Base-by-base conservation (phyloP, 495 filamentous ascomycete species). In the Neurospora sp. region DNA sequence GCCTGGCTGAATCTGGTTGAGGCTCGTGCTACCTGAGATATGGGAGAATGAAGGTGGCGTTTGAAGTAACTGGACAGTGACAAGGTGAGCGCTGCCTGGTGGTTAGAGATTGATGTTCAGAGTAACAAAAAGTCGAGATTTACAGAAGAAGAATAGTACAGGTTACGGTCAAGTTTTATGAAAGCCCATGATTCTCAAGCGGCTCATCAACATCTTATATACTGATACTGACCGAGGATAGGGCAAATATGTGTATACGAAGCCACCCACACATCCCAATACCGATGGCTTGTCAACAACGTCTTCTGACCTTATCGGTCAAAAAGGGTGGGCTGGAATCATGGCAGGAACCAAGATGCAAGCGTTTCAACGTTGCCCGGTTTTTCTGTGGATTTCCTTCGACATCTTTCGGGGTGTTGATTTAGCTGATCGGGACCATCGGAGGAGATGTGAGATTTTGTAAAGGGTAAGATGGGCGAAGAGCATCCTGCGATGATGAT, bases 251-350 rank as follows among this genome's bases (percentile, higher is more conserved):
- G 53, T 65, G 40, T 68, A 39, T 73, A 71, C 72, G 72, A 72
- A 39, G 72, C 27, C 69, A 70, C 71, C 71, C 59, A 69, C 38
- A 68, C 70, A 20, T 46, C 65, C 68, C 71, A 74, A 38, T 61
- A 68, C 39, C 37, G 22, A 39, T 39, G 48, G 39, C 40, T 48
- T 70, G 35, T 38, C 70, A 42, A 40, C 53, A 2, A 53, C 39
- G 76, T 76, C 77, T 76, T 74, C 77, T 78, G 77, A 78, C 76
- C 74, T 69, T 68, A 71, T 35, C 65, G 68, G 65, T 27, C 48
- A 73, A 73, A 70, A 73, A 71, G 72, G 77, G 77, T 78, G 77
- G 74, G 77, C 71, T 73, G 70, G 77, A 68, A 71, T 65, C 53
- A 74, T 53, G 46, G 71, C 69, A 31, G 69, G 59, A 71, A 53